These are phyloP conservation scores for Beta lomatogona DNA, from an alignment of 179 eudicot genomes.

Conservation along the genomic window DNA sequence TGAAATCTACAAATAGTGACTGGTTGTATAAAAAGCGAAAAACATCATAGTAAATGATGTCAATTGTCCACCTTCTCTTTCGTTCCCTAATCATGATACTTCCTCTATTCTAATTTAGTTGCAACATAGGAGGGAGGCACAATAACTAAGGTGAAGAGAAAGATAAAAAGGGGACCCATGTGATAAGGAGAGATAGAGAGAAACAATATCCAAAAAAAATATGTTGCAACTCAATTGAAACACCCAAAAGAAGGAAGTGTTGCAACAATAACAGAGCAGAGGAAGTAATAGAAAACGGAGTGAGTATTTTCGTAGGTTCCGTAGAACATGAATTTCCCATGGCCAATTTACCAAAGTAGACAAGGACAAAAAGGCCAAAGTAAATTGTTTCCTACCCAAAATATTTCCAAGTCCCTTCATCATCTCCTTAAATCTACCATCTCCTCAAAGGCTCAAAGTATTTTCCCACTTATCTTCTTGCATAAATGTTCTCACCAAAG, in stretches of 20 bases:
- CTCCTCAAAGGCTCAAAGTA: neutral
- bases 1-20: neutral
- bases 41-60: neutral
- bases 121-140: no score
- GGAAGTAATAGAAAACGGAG: neutral
- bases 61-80: neutral
- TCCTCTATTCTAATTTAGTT: no score
- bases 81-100: neutral
- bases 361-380: neutral
- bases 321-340: neutral
- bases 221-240: no score
- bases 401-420: neutral
- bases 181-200: no score
- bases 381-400: neutral
- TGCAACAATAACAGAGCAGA: no score
- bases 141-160: no score
- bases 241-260: no score
- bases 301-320: neutral
- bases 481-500: neutral
- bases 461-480: neutral
- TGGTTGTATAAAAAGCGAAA: neutral
- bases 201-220: no score
- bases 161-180: no score
- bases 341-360: neutral
- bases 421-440: neutral